These are phyloP conservation scores for Talaromyces marneffei DNA, from an alignment of 2,329 filamentous ascomycete genomes.

Conservation along the genomic window DNA sequence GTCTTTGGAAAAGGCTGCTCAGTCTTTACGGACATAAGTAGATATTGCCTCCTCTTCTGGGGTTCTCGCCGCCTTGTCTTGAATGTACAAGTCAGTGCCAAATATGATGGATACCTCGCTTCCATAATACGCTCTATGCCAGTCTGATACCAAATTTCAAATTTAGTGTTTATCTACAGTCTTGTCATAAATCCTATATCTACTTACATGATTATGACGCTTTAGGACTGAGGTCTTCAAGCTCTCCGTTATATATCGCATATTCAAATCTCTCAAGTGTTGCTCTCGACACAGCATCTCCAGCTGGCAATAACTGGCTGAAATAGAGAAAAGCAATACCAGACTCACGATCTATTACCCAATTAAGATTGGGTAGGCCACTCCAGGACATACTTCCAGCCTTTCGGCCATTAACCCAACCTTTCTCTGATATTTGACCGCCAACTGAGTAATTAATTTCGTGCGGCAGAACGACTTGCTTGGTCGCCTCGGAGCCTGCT, in stretches of 20 bases:
- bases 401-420: conserved; percentile 1
- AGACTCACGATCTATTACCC: conserved; percentile 7
- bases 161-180: neutral
- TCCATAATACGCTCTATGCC: too few relatives aligned
- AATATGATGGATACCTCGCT: too few relatives aligned
- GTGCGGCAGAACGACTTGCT: neutral
- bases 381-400: conserved; percentile 8
- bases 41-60: too few relatives aligned
- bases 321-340: conserved; percentile 4
- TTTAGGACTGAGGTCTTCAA: neutral
- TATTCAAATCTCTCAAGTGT: conserved; percentile 8
- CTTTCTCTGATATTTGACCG: conserved; percentile 9
- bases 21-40: too few relatives aligned
- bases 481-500: neutral
- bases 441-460: conserved; percentile 8
- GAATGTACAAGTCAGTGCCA: too few relatives aligned
- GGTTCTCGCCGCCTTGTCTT: too few relatives aligned
- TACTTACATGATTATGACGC: neutral
- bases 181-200: neutral
- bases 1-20: too few relatives aligned
- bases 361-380: conserved; percentile 4
- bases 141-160: too few relatives aligned
- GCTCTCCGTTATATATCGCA: conserved; percentile 8
- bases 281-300: neutral
- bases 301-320: conserved; percentile 3